Evolutionary conservation across 257 asterid species (phyloP), one percentile per base, ranked within the genome.

Genomic region (Rubia yunnanensis): DNA sequence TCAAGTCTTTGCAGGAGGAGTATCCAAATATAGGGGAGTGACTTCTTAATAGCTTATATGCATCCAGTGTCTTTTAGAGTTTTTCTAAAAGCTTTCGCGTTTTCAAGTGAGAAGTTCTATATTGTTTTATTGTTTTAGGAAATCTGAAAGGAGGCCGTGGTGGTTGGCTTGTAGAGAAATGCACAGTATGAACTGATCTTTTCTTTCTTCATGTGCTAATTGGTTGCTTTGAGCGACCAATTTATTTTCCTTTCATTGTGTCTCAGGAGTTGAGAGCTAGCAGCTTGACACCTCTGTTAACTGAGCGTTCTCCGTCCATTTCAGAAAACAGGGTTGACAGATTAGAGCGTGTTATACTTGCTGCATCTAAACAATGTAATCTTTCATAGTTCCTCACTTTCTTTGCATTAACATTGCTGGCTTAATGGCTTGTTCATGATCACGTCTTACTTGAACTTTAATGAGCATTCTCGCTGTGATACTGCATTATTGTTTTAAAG

Each of bases 121-220:
- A 17, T 64, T 60, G 7, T 2, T 59, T 73, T 73, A 38, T 18
- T 17, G 26, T 56, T 72, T 22, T 73, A 92, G 99, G 99, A 67
- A 80, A 94, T 61, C 77, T 94, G 18, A 94, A 94, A 84, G 99
- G 99, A 68, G 96, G 99, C 34, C 82, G 99, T 17, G 92, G 92
- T 61, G 99, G 88, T 82, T 94, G 99, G 99, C 95, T 94, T 10
- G 92, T 88, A 59, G 99, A 94, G 83, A 94, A 94, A 88, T 90
- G 99, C 89, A 88, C 97, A 5, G 99, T 90, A 82, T 76, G 87
- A 74, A 64, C 73, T 59, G 56, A 70, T 77, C 66, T 67, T 41
- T 30, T 30, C 41, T 68, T 77, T 72, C 70, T 9, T 31, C 60
- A 66, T 67, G 68, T 66, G 70, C 74, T 67, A 50, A 34, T 39